phyloP scores from a whole-genome alignment of 352 stramenopile genomes.

The Globisporangium nodosum region DNA sequence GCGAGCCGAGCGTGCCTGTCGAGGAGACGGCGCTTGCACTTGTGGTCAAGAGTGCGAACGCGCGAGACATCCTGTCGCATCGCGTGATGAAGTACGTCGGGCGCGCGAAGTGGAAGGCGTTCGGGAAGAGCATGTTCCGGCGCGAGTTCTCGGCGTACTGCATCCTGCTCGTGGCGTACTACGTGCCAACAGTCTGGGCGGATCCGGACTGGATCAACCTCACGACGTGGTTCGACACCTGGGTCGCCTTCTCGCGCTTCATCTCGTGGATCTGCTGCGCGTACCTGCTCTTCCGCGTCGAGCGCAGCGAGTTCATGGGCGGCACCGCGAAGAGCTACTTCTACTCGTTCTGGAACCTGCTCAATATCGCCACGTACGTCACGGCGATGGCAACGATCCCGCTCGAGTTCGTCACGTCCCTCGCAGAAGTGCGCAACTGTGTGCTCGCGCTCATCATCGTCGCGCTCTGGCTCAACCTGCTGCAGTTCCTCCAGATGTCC shows the following conservation, averaged over 20 bases:
- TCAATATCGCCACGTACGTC: slow-evolving; percentile 46
- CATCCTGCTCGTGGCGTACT: slow-evolving; percentile 44
- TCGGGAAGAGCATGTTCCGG: slow-evolving; percentile 42
- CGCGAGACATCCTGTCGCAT: slow-evolving; percentile 46
- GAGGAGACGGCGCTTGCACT: slow-evolving; percentile 46
- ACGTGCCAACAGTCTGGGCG: slow-evolving; percentile 50
- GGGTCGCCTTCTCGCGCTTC: slow-evolving; percentile 29
- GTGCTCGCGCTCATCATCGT: slow-evolving; percentile 50
- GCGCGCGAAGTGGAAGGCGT: slow-evolving; percentile 55
- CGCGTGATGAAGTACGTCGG: slow-evolving; percentile 47
- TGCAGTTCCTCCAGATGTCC: slow-evolving; percentile 68
- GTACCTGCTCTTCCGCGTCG: slow-evolving; percentile 46
- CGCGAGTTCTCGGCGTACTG: slow-evolving; percentile 46
- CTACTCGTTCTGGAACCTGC: slow-evolving; percentile 51
- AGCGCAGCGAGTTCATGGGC: slow-evolving; percentile 40
- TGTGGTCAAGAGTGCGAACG: slow-evolving; percentile 27
- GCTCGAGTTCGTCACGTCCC: slow-evolving; percentile 33
- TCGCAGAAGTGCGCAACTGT: slow-evolving; percentile 31
- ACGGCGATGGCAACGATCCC: slow-evolving; percentile 42
- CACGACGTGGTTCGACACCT: slow-evolving; percentile 29
- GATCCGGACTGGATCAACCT: slow-evolving; percentile 45
- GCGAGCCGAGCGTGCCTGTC: slow-evolving; percentile 39
- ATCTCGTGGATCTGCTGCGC: slow-evolving; percentile 48
- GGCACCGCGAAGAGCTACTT: slow-evolving; percentile 44
- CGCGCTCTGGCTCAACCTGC: slow-evolving; percentile 61